Evolutionary conservation across 768 basidiomycete genomes (phyloP), one percentile per base, ranked within the genome.

Genomic region (Leucogyrophana mollusca): DNA sequence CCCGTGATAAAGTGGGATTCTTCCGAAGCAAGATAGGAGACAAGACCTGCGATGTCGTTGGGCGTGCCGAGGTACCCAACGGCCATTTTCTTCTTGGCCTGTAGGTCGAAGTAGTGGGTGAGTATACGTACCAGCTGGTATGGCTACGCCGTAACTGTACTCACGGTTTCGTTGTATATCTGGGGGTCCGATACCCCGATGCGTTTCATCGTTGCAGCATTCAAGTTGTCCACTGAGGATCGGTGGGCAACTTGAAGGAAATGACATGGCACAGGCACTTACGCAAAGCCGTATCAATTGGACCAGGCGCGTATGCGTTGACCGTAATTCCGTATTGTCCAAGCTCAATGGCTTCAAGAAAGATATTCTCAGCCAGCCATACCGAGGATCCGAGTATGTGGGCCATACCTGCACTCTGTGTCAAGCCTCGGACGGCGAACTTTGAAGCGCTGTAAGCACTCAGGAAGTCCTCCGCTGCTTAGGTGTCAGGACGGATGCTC

Each of bases 381-480:
- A 10, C 25, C 13, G 2, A 1, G 30, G 11, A 7, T 10, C 14
- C 27, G n/a, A 24, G 20, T n/a, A 30, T 13, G 9, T 13, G 4
- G 13, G 38, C 18, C 49, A 10, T 24, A 62, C 61, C 61, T 45
- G 61, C 53, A 2, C 54, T 47, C 42, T 74, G 73, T 1, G 75
- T 74, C 21, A 76, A 51, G 13, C 69, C 72, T 21, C 72, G 60
- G 0, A 77, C 40, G 2, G 72, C 73, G 51, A 73, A 74, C 53
- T 77, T 76, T 4, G 67, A 68, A 0, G 64, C 55, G 34, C 53
- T 56, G 47, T 76, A 77, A 4, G 62, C 51, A 22, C 61, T 43
- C 30, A 64, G 8, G 8, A 56, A 50, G 1, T 49, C n/a, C 5
- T 45, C 27, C 18, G 77, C 75, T 66, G n/a, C 30, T 20, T 13